Base-by-base conservation (phyloP, 495 filamentous ascomycete genomes). In the Aspergillus cavernicola region DNA sequence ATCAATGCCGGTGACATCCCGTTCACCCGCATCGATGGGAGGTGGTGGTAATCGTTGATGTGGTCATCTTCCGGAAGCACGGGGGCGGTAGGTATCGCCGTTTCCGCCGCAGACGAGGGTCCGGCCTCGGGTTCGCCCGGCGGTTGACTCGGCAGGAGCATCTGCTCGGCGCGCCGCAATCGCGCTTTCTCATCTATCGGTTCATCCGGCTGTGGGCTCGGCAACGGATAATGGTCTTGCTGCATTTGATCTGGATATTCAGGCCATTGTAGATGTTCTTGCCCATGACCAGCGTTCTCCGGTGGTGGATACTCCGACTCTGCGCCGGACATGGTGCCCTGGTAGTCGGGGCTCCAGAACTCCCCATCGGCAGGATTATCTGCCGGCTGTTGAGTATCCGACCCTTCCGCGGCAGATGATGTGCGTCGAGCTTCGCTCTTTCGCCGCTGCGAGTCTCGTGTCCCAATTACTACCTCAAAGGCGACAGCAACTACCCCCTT, bases 381-480 rank as follows among this genome's bases (percentile, higher is more conserved):
- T 38, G 22, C 52, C 24, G 50, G 47, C 36, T 52, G 48, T 6
- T 45, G 55, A 2, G 52, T 12, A 20, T 60, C 61, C 0, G 66
- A 64, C 1, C 59, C 63, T 6, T 60, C 63, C 24, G 58, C 58
- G 12, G 53, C 47, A 20, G 68, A 71, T 2, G 56, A 44, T 6
- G 60, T 55, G 15, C 62, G 63, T 46, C 64, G 24, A 67, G 64
- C 66, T 84, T 83, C 38, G 75, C 73, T 59, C 78, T 65, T 54
- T 24, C 35, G 52, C 47, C 87, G 80, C 33, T 78, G 79, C 53
- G 82, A 92, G 66, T 98, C 93, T 46, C 77, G 78, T 4, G 90
- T 96, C 0, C 92, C 92, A n/a, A 97, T 82, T 8, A 95, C 73
- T 29, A 96, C 80, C 60, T 96, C 91, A 58, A 92, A 92, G 1